Evolutionary conservation across 495 filamentous ascomycete species (phyloP).

Genomic region (Cudoniella acicularis): DNA sequence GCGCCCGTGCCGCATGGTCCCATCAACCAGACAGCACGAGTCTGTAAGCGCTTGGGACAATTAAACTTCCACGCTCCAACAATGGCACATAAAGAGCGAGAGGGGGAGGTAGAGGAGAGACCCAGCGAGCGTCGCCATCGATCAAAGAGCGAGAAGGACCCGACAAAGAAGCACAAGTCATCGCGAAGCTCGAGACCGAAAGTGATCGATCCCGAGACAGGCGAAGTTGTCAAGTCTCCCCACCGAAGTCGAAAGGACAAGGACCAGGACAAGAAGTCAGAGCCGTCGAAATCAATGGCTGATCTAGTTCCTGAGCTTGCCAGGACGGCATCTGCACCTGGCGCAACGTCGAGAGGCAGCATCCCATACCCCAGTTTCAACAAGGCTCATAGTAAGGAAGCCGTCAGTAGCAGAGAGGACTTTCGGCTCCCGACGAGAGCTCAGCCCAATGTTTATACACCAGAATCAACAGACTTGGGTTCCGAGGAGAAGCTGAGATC

Average conservation of each 20-base stretch:
- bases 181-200: conserved; percentile 24
- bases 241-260: conserved; percentile 20
- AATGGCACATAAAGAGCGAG: conserved; percentile 23
- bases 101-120: conserved; percentile 18
- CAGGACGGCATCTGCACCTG: conserved; percentile 31
- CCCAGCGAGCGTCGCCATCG: conserved; percentile 25
- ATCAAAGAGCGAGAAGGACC: conserved; percentile 24
- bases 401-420: conserved; percentile 60
- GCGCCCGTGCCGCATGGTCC: conserved; percentile 2
- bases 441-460: conserved; percentile 22
- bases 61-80: conserved; percentile 5
- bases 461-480: conserved; percentile 28
- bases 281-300: conserved; percentile 20
- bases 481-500: conserved; percentile 17
- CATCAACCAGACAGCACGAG: not conserved
- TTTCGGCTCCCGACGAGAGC: conserved; percentile 25
- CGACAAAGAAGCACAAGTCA: conserved; percentile 25
- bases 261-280: conserved; percentile 15
- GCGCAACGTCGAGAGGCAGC: conserved; percentile 48
- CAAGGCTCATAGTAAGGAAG: conserved; percentile 86
- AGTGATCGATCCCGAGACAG: conserved; percentile 25
- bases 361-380: conserved; percentile 82
- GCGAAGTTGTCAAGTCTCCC: conserved; percentile 19
- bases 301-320: conserved; percentile 49
- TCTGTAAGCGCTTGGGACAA: conserved; percentile 20